Base-by-base conservation (phyloP, 2,329 filamentous ascomycete species). In the Leptoxyphium fumago region DNA sequence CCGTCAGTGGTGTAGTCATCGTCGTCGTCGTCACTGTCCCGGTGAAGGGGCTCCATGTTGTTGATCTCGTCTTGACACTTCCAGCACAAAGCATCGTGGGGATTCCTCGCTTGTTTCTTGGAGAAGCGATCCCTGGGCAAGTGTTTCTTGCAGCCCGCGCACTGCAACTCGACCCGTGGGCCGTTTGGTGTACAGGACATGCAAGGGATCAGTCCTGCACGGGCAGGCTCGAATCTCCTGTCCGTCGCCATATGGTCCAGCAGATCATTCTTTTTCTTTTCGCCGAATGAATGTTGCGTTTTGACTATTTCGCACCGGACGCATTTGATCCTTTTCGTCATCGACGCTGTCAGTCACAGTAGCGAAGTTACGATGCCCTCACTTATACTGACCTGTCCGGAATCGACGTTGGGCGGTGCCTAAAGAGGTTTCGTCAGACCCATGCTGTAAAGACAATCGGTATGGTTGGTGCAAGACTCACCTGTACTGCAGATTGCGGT, bases 101-200 rank as follows among this genome's bases (percentile, higher is more conserved):
- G 34, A 26, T 36, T 41, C 15, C 34, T 43, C 13, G 40, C 29
- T 38, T 46, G 44, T 18, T 36, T 46, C 26, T 43, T 43, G 7
- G 44, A 40, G n/a, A 46, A 46, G 14, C 43, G 42, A 28, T 40
- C 40, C 34, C 42, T 40, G 8, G 40, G 40, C 21, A 46, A 17
- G 5, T 36, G 39, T 26, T 40, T 43, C n/a, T 46, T 41, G 44
- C 44, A 46, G 1, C 26, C 21, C 11, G 29, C 32, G 41, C 44
- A 46, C 10, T 28, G 34, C n/a, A 46, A 32, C 32, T 36, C 32
- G 15, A 36, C 11, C 21, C 21, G 21, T 13, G 32, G 13, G 5
- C 15, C 13, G 5, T 36, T 13, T 13, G 13, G 13, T 5, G 32
- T 36, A 9, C 32, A 36, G 11, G 32, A 36, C 4, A 9, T 36